Conservation (phyloP, 345 rosid species). For the Arabis hirsuta region DNA sequence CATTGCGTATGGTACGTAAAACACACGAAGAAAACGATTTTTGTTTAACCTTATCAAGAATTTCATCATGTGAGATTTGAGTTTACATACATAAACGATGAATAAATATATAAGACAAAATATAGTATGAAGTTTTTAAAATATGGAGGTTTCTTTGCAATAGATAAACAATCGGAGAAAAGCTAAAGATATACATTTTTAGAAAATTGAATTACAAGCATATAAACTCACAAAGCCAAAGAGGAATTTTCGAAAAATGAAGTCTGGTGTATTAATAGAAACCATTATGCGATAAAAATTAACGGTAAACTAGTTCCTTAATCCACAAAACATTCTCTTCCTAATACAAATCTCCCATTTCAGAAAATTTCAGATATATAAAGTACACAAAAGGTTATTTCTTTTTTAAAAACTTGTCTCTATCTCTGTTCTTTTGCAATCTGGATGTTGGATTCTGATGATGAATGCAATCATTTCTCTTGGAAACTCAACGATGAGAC, state of each 20-base stretch:
- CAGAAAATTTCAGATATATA: slow-evolving; percentile 26
- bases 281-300: slow-evolving; percentile 30
- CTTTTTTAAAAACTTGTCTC: neutral
- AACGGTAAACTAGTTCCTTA: slow-evolving; percentile 14
- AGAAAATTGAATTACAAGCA: no score
- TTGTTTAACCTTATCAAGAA: no score
- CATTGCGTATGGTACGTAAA: no score
- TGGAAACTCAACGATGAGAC: slow-evolving; percentile 42
- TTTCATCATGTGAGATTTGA: no score
- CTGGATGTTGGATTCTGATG: slow-evolving; percentile 21
- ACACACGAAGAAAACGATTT: no score
- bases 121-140: no score
- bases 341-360: slow-evolving; percentile 22
- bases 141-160: neutral
- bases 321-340: slow-evolving; percentile 41
- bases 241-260: slow-evolving; percentile 11
- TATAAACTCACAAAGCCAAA: neutral
- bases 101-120: no score
- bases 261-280: slow-evolving; percentile 37
- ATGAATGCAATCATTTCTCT: slow-evolving; percentile 36
- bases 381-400: slow-evolving; percentile 5
- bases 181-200: neutral
- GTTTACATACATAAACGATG: no score
- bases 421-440: neutral
- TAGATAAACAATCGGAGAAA: no score